phyloP scores from a whole-genome alignment of 148 eudicot genomes.

The Heliosperma pusillum region DNA sequence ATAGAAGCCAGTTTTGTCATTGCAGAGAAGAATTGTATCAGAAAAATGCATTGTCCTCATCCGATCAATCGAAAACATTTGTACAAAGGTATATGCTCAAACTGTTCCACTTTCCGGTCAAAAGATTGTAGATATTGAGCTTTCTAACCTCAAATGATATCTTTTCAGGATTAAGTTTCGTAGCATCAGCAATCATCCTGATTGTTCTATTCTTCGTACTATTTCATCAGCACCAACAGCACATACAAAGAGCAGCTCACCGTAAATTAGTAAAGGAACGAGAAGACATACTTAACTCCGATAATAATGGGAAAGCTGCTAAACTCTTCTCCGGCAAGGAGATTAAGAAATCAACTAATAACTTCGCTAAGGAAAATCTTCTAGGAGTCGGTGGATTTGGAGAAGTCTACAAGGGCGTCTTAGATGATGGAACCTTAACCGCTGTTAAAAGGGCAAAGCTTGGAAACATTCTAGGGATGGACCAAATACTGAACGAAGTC shows the following conservation, averaged over 20 bases:
- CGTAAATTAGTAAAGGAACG: conserved; percentile 40
- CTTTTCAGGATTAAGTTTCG: conserved; percentile 18
- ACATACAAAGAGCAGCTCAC: conserved; percentile 31
- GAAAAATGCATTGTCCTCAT: conserved; percentile 10
- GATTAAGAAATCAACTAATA: conserved; percentile 43
- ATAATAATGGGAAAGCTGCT: conserved; percentile 47
- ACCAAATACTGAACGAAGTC: conserved; percentile 62
- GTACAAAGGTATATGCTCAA: conserved; percentile 2
- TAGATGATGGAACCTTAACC: conserved; percentile 44
- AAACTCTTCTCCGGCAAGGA: conserved; percentile 51
- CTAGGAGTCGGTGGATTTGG: conserved; percentile 60
- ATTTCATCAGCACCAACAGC: conserved; percentile 28
- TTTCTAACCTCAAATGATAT: background rate
- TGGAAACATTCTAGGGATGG: conserved; percentile 46
- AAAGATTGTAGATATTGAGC: background rate
- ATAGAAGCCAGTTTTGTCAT: background rate
- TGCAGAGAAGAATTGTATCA: conserved; percentile 8
- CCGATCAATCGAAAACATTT: conserved; percentile 17
- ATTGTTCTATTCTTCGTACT: conserved; percentile 25
- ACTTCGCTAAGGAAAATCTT: conserved; percentile 47
- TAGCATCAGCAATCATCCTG: conserved; percentile 22
- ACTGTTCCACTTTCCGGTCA: background rate
- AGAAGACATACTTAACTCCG: conserved; percentile 48
- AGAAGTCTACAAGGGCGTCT: conserved; percentile 50
- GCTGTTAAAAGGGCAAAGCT: conserved; percentile 58